Evolutionary conservation across 371 early-diverging fungal species (phyloP).

Genomic region (Funneliformis caledonium): DNA sequence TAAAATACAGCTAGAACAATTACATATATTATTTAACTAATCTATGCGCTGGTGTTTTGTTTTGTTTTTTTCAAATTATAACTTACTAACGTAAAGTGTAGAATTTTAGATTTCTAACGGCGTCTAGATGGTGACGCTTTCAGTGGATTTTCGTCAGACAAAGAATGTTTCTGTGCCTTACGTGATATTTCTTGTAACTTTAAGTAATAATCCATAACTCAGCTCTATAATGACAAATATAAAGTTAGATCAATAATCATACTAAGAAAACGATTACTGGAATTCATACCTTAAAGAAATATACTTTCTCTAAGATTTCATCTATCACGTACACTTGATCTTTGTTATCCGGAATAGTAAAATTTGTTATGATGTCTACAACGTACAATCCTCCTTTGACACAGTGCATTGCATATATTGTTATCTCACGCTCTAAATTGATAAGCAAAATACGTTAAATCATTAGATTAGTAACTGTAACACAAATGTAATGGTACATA

Average conservation of each 20-base stretch:
- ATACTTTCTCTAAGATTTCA: slow-evolving; percentile 5
- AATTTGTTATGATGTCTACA: slow-evolving; percentile 33
- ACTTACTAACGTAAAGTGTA: too few relatives aligned
- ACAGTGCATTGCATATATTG: slow-evolving; percentile 34
- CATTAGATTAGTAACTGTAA: slow-evolving; percentile 6
- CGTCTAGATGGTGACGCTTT: slow-evolving; percentile 25
- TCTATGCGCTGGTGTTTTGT: too few relatives aligned
- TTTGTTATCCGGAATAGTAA: slow-evolving; percentile 32
- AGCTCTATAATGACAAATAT: slow-evolving; percentile 36
- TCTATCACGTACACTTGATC: slow-evolving; percentile 30
- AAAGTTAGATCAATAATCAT: slow-evolving; percentile 33
- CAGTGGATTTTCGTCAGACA: slow-evolving; percentile 19
- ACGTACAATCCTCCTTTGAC: slow-evolving; percentile 35
- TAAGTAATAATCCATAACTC: slow-evolving; percentile 39
- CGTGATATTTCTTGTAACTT: slow-evolving; percentile 32
- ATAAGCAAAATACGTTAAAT: slow-evolving; percentile 22
- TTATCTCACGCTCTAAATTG: slow-evolving; percentile 29
- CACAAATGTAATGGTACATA: slow-evolving; percentile 30
- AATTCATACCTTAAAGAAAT: slow-evolving; percentile 36
- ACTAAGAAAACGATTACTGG: background rate
- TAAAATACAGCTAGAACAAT: too few relatives aligned
- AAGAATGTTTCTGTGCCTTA: slow-evolving; percentile 27
- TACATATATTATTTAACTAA: too few relatives aligned
- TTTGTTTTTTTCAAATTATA: too few relatives aligned
- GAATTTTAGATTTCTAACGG: too few relatives aligned